Evolutionary conservation across 2,329 filamentous ascomycete genomes (phyloP), one percentile per base, ranked within the genome.

Genomic region (Ophiostoma piceae): DNA sequence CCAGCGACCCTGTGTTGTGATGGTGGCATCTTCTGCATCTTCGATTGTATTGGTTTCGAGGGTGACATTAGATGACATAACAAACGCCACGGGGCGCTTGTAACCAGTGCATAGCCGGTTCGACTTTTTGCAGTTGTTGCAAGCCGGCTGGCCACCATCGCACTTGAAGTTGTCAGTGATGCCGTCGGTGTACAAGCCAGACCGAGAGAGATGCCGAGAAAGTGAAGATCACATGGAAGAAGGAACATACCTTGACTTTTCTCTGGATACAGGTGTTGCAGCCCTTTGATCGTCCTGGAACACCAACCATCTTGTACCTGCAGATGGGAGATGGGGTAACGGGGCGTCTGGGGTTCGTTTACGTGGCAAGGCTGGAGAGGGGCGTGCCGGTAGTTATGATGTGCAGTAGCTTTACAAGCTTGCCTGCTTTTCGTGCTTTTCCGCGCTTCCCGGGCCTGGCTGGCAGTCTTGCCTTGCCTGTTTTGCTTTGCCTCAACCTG

Each of bases 51-150:
- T 66, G 11, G 35, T 14, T 3, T 32, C 57, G 0, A 72, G 14
- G 2, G 57, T 29, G 29, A 74, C 70, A 22, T 71, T 70, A 0
- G 71, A 67, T 19, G 71, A 71, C 69, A 73, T 69, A 32, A 73
- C 70, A 69, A 73, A 73, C 3, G 72, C 72, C 64, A 73, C 68
- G 2, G 72, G 68, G 12, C 74, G 72, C 67, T 73, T 71, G 67
- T 76, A 76, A 32, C 75, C 74, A 2, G 74, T 74, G 65, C 75
- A 76, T 3, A 74, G 32, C 2, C 75, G 73, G 41, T 71, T 72
- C 9, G 74, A 73, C 43, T 74, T 75, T 41, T 65, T 68, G 70
- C 75, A 76, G 69, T 81, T 74, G 71, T 62, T 69, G 39, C 75
- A 76, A 4, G 54, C 26, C 1, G 74, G 74, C 2, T 64, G 72